These are phyloP conservation scores for Pichia heedii DNA, from an alignment of 805 yeast genomes.

Conservation along the genomic window DNA sequence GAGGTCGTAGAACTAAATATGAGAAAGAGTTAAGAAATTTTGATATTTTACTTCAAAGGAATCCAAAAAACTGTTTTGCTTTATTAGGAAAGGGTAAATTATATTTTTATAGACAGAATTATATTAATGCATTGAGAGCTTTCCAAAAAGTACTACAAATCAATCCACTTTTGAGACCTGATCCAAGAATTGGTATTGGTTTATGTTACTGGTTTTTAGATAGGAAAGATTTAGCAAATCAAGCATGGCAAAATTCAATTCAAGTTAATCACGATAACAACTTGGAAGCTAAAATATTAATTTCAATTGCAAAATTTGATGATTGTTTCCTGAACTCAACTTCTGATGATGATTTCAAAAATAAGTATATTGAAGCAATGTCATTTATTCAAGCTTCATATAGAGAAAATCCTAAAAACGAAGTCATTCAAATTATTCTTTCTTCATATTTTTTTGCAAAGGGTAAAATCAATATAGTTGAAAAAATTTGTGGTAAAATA, in stretches of 20 bases:
- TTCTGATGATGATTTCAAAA: slow-evolving; percentile 53
- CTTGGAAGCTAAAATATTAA: slow-evolving; percentile 52
- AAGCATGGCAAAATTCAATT: slow-evolving; percentile 75
- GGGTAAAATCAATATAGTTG: slow-evolving; percentile 48
- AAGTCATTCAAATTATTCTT: slow-evolving; percentile 55
- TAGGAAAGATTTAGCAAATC: slow-evolving; percentile 64
- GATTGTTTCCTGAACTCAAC: slow-evolving; percentile 46
- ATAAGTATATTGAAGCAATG: slow-evolving; percentile 52
- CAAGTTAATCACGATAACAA: slow-evolving; percentile 50
- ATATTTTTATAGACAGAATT: slow-evolving; percentile 62
- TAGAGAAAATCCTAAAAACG: slow-evolving; percentile 37
- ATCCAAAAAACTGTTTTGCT: slow-evolving; percentile 63
- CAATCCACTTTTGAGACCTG: slow-evolving; percentile 76
- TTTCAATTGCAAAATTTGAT: slow-evolving; percentile 63
- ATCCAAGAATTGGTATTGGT: slow-evolving; percentile 92
- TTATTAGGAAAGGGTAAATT: slow-evolving; percentile 79
- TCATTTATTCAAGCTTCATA: slow-evolving; percentile 35
- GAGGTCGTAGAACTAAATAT: slow-evolving; percentile 47
- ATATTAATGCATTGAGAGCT: slow-evolving; percentile 60
- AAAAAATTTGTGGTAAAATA: slow-evolving; percentile 46
- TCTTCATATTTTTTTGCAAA: slow-evolving; percentile 67
- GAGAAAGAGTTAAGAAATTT: slow-evolving; percentile 66
- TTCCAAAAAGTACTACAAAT: slow-evolving; percentile 76
- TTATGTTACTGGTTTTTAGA: slow-evolving; percentile 85
- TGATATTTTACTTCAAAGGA: slow-evolving; percentile 47